Percentiles rank a stretch among this genome's conserved stretches.
These are phyloP conservation scores for Brachypodium distachyon DNA, from an alignment of 202 grass and related monocot species.

Conservation along the genomic window DNA sequence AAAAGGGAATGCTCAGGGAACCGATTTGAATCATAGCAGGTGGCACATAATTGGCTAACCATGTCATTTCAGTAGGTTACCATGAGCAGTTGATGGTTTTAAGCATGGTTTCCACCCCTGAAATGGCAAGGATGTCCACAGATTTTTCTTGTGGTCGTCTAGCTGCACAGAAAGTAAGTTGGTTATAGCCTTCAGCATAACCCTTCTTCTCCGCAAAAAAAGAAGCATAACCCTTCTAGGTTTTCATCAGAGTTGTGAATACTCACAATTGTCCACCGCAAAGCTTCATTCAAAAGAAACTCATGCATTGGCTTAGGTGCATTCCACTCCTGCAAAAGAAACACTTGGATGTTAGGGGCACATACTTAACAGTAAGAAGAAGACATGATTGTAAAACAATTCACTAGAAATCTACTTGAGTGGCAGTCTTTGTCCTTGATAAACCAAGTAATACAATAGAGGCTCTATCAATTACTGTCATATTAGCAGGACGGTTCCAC, in stretches of 20 bases:
- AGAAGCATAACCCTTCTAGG: not conserved
- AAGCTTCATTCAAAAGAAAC: constrained; percentile 50
- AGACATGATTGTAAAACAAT: not conserved
- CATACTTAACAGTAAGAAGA: not conserved
- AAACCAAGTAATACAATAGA: not conserved
- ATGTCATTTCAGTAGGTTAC: constrained; percentile 34
- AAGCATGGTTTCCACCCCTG: constrained; percentile 84
- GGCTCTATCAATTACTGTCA: not conserved
- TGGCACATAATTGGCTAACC: not conserved
- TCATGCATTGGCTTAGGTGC: constrained; percentile 73
- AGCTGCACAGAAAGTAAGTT: constrained; percentile 38
- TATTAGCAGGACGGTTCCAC: too few relatives aligned
- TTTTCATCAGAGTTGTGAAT: not conserved
- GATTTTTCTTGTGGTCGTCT: constrained; percentile 49
- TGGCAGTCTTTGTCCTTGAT: not conserved
- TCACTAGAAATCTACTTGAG: not conserved
- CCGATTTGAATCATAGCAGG: not conserved
- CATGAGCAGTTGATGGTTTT: constrained; percentile 21
- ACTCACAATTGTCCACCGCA: constrained; percentile 47
- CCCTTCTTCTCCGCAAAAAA: too few relatives aligned
- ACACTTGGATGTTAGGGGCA: not conserved
- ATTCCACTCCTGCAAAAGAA: constrained; percentile 72
- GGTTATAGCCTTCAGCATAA: not conserved
- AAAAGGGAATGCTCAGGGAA: constrained; percentile 7
- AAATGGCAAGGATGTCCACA: constrained; percentile 59